Evolutionary conservation across 75 land plant species (phyloP).

Genomic region (Isoetes taiwanensis): DNA sequence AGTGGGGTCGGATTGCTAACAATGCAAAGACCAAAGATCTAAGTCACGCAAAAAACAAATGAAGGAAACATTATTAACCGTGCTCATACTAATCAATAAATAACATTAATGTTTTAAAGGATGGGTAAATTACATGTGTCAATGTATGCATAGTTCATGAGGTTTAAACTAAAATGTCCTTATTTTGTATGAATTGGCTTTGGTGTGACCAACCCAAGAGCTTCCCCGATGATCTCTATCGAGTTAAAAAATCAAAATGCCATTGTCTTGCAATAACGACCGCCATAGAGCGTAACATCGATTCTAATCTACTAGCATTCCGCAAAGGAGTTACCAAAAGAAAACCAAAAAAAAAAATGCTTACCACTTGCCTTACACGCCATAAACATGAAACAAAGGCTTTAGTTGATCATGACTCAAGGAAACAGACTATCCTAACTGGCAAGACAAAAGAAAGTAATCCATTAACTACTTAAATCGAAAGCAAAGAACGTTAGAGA

Average conservation of each 20-base stretch:
- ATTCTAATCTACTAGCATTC: background rate
- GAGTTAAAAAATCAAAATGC: constrained; percentile 71
- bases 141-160: too few relatives aligned
- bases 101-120: too few relatives aligned
- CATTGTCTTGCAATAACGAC: constrained; percentile 58
- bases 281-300: constrained; percentile 15
- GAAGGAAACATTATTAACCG: too few relatives aligned
- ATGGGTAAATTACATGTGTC: too few relatives aligned
- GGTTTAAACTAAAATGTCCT: too few relatives aligned
- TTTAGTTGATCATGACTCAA: constrained; percentile 79
- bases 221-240: constrained; percentile 59
- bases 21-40: constrained; percentile 19
- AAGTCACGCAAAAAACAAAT: constrained; percentile 25
- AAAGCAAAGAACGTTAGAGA: too few relatives aligned
- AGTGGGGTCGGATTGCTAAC: constrained; percentile 26
- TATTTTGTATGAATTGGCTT: too few relatives aligned
- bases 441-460: too few relatives aligned
- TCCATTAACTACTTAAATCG: too few relatives aligned
- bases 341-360: background rate
- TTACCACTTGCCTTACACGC: constrained; percentile 61
- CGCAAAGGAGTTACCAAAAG: too few relatives aligned
- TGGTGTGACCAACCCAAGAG: constrained; percentile 49
- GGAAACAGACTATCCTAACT: constrained; percentile 74
- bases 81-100: too few relatives aligned
- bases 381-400: constrained; percentile 75